Conservation (phyloP, 2,329 filamentous ascomycete genomes). For the Malbranchea zuffiana region DNA sequence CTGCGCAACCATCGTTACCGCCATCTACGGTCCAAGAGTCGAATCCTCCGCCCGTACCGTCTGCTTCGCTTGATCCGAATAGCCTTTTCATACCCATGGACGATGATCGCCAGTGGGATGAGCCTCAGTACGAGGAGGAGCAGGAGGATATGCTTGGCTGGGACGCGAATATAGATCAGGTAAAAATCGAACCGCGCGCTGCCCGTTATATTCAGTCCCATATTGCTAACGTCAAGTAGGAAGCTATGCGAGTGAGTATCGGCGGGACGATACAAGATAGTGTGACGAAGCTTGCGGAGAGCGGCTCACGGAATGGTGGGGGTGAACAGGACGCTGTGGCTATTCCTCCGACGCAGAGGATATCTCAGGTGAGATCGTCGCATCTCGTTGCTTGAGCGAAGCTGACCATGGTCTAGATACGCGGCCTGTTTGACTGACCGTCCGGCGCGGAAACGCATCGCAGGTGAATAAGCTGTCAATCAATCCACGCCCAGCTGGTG, state of each 20-base stretch:
- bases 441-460: neutral
- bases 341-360: constrained; percentile 39
- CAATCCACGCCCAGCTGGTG: constrained; percentile 60
- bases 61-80: constrained; percentile 41
- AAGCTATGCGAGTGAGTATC: constrained; percentile 22
- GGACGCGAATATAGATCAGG: constrained; percentile 46
- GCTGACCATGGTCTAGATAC: constrained; percentile 20
- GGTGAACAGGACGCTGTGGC: constrained; percentile 6
- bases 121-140: constrained; percentile 43
- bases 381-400: neutral
- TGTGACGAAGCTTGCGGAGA: constrained; percentile 19
- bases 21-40: constrained; percentile 5
- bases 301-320: constrained; percentile 3
- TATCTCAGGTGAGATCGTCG: constrained; percentile 33
- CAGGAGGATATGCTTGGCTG: constrained; percentile 52
- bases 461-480: neutral
- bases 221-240: constrained; percentile 14
- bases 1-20: constrained; percentile 11
- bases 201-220: neutral
- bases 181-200: constrained; percentile 17
- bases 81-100: constrained; percentile 53
- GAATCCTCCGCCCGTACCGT: constrained; percentile 18
- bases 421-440: constrained; percentile 36
- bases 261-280: constrained; percentile 26
- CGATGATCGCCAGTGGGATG: constrained; percentile 50